Conservation (phyloP, 2,329 filamentous ascomycete genomes). For the Thelonectria olida region DNA sequence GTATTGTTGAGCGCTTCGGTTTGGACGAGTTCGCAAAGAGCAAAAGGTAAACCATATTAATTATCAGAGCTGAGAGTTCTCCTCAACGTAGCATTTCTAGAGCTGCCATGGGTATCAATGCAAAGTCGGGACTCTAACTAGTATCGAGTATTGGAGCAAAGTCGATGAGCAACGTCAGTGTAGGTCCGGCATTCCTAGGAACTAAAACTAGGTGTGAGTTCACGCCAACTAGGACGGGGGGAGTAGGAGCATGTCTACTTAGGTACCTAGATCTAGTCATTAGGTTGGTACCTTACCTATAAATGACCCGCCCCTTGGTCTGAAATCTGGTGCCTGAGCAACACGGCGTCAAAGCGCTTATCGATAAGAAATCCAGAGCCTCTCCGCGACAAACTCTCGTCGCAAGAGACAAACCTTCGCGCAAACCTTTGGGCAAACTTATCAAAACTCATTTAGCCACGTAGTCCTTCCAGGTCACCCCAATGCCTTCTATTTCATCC, state of each 20-base stretch:
- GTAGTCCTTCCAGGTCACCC: not conserved
- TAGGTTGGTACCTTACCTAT: not conserved
- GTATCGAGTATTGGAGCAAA: constrained; percentile 1
- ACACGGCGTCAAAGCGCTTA: constrained; percentile 25
- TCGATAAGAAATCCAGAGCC: constrained; percentile 23
- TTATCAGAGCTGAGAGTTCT: constrained; percentile 21
- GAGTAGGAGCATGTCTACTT: not conserved
- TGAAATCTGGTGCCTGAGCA: constrained; percentile 15
- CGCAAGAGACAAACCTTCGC: constrained; percentile 21
- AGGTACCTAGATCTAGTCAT: not conserved
- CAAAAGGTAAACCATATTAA: constrained; percentile 29
- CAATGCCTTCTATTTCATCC: constrained; percentile 3
- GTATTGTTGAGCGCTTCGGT: constrained; percentile 12
- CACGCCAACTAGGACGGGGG: no score
- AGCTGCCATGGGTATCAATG: constrained; percentile 8
- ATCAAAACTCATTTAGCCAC: not conserved
- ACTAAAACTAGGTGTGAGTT: no score
- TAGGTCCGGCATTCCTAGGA: no score
- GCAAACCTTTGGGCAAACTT: not conserved
- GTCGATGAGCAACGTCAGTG: not conserved
- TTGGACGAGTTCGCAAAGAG: constrained; percentile 16
- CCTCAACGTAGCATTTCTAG: constrained; percentile 13
- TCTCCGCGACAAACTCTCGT: constrained; percentile 14
- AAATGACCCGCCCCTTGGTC: not conserved
- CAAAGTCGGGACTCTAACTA: constrained; percentile 9